A percentile compares a stretch with the other conserved stretches of the same genome.
Evolutionary conservation across 805 yeast species (phyloP).

Genomic region (Grigorovia jiainica): DNA sequence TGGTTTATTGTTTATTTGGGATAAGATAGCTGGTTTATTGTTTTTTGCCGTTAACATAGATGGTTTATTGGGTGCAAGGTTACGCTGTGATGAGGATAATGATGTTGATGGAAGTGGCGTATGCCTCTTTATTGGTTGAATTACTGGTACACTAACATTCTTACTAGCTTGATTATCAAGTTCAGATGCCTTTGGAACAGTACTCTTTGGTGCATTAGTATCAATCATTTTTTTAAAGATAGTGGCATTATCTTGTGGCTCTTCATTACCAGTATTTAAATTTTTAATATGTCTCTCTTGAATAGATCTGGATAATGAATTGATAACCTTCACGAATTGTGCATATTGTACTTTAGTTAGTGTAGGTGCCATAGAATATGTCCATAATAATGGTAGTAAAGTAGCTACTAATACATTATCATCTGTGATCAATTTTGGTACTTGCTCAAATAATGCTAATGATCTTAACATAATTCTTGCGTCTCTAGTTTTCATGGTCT

Average conservation of each 20-base stretch:
- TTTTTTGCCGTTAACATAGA: slow-evolving; percentile 3
- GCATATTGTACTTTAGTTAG: slow-evolving; percentile 36
- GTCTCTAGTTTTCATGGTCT: slow-evolving; percentile 68
- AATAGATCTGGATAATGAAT: slow-evolving; percentile 34
- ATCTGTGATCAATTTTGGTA: slow-evolving; percentile 35
- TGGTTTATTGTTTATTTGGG: not conserved
- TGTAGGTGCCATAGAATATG: slow-evolving; percentile 38
- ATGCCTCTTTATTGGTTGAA: slow-evolving; percentile 17
- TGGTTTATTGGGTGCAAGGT: not conserved
- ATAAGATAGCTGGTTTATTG: not conserved
- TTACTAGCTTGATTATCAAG: slow-evolving; percentile 18
- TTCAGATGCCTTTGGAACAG: slow-evolving; percentile 10
- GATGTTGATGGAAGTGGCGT: not conserved
- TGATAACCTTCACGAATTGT: slow-evolving; percentile 31
- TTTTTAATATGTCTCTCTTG: slow-evolving; percentile 35
- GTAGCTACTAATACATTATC: slow-evolving; percentile 42
- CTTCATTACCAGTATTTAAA: slow-evolving; percentile 18
- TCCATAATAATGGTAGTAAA: slow-evolving; percentile 45
- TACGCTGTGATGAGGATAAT: no score
- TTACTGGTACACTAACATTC: slow-evolving; percentile 17
- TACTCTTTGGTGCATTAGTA: slow-evolving; percentile 3
- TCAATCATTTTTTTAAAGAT: slow-evolving; percentile 21
- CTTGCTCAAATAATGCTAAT: slow-evolving; percentile 33
- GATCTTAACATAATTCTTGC: slow-evolving; percentile 48
- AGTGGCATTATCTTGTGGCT: slow-evolving; percentile 10